Base-by-base conservation (phyloP, 225 moss, liverwort and hornwort species). In the Physcomitrellopsis africana region DNA sequence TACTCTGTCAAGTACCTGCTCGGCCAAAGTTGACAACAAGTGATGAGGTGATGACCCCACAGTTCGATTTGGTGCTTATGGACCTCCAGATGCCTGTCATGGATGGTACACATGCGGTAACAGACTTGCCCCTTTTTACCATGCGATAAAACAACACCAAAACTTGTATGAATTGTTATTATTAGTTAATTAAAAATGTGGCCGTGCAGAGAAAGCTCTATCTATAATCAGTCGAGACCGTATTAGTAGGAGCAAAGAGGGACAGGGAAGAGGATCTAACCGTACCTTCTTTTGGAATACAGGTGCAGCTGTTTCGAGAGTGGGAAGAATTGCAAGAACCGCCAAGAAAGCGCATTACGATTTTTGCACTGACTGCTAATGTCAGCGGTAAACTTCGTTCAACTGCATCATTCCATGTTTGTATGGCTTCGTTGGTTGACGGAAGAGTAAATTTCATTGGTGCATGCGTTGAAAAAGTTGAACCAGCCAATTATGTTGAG, bases 261-360 rank as follows among this genome's bases (percentile, higher is more conserved):
- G 55, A 32, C 8, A 26, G 62, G n/a, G 44, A 57, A 51, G 44
- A 60, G 29, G 62, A 62, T 41, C 24, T 59, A 57, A 76, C 51
- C 42, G 51, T 57, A 37, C 11, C 2, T 67, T 20, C 58, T 15
- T 55, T 70, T 67, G 51, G 43, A 55, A 7, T 29, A 63, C 81
- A 90, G 89, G 89, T 90, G 51, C 82, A 90, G 77, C 73, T 61
- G 23, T 87, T 87, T 85, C 83, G 87, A 69, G 82, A 87, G n/a
- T 85, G 90, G 90, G 90, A 90, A 71, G 90, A 85, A 79, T 77
- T 83, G 48, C 83, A 85, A 72, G 85, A 90, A 51, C 90, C 90
- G 43, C 80, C 80, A 10, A 71, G 76, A 61, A 81, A 85, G 70
- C 85, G 87, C 0, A 57, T 77, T 61, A 84, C 85, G 10, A 79